Percentiles rank a stretch among this genome's conserved stretches.
phyloP scores from a whole-genome alignment of 345 rosid genomes.

The Trapa bicornis region DNA sequence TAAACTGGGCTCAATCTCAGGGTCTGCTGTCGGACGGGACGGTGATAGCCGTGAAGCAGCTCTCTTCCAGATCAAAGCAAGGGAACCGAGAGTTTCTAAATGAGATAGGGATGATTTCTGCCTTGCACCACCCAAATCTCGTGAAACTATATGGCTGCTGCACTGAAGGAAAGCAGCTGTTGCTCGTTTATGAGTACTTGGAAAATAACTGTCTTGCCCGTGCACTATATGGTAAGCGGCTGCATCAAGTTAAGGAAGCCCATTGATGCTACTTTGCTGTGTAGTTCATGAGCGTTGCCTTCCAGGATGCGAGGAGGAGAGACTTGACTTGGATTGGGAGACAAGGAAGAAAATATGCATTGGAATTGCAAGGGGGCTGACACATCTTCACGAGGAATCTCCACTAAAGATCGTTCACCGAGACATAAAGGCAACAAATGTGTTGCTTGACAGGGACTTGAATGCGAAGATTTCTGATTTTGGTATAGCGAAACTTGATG shows the following conservation, averaged over 20 bases:
- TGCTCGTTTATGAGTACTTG: constrained; percentile 52
- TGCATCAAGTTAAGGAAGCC: background rate
- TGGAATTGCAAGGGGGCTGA: constrained; percentile 46
- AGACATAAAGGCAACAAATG: constrained; percentile 63
- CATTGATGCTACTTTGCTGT: background rate
- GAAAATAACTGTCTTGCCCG: constrained; percentile 59
- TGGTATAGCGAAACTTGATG: constrained; percentile 64
- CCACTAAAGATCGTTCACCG: constrained; percentile 61
- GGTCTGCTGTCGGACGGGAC: constrained; percentile 42
- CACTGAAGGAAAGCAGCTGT: constrained; percentile 49
- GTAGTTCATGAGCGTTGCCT: background rate
- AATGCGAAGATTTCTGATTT: constrained; percentile 64
- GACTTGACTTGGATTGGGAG: constrained; percentile 37
- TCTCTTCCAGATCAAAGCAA: constrained; percentile 58
- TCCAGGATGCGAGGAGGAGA: constrained; percentile 28
- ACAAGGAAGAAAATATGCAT: constrained; percentile 42
- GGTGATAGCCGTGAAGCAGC: constrained; percentile 57
- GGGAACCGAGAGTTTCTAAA: constrained; percentile 63
- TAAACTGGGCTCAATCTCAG: constrained; percentile 17
- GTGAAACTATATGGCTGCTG: constrained; percentile 55
- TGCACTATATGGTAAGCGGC: constrained; percentile 39
- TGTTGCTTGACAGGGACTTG: constrained; percentile 48
- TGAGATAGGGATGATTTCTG: constrained; percentile 67
- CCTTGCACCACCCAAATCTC: constrained; percentile 54
- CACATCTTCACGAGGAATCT: constrained; percentile 59